phyloP scores from a whole-genome alignment of 1,284 basidiomycete species.

The Sanghuangporus sanghuang region DNA sequence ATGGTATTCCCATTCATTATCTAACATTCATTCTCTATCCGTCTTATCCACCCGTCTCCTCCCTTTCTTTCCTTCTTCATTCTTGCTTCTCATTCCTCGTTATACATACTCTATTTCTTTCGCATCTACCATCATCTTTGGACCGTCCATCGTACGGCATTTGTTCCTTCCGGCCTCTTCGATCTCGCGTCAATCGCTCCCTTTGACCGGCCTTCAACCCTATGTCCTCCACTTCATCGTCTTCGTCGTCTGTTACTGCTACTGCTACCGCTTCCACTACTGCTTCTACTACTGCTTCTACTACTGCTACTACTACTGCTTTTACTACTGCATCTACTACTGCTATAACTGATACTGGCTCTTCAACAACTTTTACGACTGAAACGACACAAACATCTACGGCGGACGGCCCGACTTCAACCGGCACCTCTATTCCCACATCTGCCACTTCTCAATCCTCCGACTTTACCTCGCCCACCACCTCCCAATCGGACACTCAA shows the following conservation, averaged over 20 bases:
- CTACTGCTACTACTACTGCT: not conserved
- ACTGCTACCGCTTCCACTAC: not conserved
- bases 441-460: slow-evolving; percentile 17
- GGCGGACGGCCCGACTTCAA: slow-evolving; percentile 4
- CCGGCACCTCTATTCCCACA: slow-evolving; percentile 4
- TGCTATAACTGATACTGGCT: not conserved
- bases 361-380: not conserved
- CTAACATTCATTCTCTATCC: not conserved
- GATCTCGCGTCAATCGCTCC: not conserved
- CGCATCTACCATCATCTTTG: not conserved
- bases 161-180: not conserved
- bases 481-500: not conserved
- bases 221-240: not conserved
- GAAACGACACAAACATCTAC: not conserved
- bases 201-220: not conserved
- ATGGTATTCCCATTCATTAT: not conserved
- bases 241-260: too few relatives aligned
- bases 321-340: not conserved
- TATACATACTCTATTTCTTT: not conserved
- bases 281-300: not conserved
- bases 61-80: not conserved
- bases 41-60: not conserved
- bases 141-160: not conserved
- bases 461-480: slow-evolving; percentile 7
- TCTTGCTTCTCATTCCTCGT: not conserved